Evolutionary conservation across 371 early-diverging fungal species (phyloP).

Genomic region (Mucor sp.): DNA sequence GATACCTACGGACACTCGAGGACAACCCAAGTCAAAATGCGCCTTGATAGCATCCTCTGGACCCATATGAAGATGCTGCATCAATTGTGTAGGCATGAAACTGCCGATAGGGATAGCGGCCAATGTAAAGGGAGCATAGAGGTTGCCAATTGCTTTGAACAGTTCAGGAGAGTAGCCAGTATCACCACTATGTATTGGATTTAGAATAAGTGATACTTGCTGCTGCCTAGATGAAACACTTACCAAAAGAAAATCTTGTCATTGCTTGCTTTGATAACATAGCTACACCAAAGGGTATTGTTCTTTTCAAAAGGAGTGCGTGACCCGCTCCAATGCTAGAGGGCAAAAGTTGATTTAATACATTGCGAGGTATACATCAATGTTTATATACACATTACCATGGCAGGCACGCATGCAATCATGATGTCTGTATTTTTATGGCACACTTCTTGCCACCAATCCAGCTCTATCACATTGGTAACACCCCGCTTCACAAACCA

Average conservation of each 20-base stretch:
- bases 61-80: conserved; percentile 63
- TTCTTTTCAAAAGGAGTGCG: conserved; percentile 63
- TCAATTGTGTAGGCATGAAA: conserved; percentile 54
- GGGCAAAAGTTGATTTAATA: neutral
- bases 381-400: conserved; percentile 25
- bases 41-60: conserved; percentile 58
- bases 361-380: neutral
- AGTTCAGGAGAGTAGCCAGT: conserved; percentile 60
- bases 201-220: neutral
- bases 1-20: conserved; percentile 54
- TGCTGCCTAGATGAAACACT: neutral
- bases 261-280: conserved; percentile 45
- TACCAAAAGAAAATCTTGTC: conserved; percentile 60
- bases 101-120: conserved; percentile 67
- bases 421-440: conserved; percentile 43
- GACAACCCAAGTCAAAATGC: conserved; percentile 47
- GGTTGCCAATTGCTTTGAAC: conserved; percentile 58
- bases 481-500: conserved; percentile 57
- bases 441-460: conserved; percentile 65
- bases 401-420: conserved; percentile 58
- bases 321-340: conserved; percentile 63
- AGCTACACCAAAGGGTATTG: conserved; percentile 63
- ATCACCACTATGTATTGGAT: conserved; percentile 42
- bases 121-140: conserved; percentile 55
- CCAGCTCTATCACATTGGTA: conserved; percentile 54